Evolutionary conservation across 2,329 filamentous ascomycete genomes (phyloP), one percentile per base, ranked within the genome.

Genomic region (Coniochaeta hoffmannii): DNA sequence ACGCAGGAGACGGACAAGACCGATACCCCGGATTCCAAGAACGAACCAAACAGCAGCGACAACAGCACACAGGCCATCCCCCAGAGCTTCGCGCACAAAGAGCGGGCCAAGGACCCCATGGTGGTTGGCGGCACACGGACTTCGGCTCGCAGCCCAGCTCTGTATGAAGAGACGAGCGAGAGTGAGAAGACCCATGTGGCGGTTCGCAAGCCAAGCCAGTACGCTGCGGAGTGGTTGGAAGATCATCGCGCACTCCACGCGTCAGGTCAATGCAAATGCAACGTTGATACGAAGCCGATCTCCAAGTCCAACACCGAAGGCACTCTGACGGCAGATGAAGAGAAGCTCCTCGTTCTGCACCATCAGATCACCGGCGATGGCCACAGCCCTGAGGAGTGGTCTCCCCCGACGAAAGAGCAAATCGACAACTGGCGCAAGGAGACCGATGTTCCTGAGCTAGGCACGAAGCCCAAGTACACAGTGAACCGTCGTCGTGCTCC

Each of bases 201-300:
- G 0, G 60, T 72, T 32, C 69, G 72, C 1, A 62, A 72, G 10
- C 53, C 64, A 0, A 68, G 71, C 54, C 60, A 71, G n/a, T 75
- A 68, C 56, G 72, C 66, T 1, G 69, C 67, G 3, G 73, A 76
- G 58, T 76, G 73, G 73, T 57, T 66, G 2, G 57, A 57, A 0
- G 73, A 75, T 59, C 73, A 76, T 60, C 64, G 65, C 11, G 56
- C 58, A 17, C 65, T 68, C 4, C 73, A 76, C 60, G 54, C 61
- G 4, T 53, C 46, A 4, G 72, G 71, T 3, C 58, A 56, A 8
- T 76, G 73, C 60, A 31, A 57, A 14, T 76, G 73, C 57, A 55
- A 56, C 4, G 62, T 67, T 0, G 61, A 64, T 14, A 73, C 73
- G 52, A 61, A 65, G 19, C 61, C 61, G 9, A 72, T 71, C 55